Evolutionary conservation across 2,329 filamentous ascomycete genomes (phyloP).

Genomic region (Fusarium illudens): DNA sequence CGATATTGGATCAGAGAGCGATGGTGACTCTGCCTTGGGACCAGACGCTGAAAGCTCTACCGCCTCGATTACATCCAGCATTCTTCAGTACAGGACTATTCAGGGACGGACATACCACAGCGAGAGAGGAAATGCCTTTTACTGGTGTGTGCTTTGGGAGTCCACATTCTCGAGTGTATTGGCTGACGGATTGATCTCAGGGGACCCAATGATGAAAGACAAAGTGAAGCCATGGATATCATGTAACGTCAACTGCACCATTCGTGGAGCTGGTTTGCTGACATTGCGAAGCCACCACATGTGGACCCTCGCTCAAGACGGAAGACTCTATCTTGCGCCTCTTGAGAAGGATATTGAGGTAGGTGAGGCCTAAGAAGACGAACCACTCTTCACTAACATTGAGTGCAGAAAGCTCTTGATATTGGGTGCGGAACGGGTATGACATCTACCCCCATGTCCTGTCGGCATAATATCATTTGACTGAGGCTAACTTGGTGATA

Average conservation of each 20-base stretch:
- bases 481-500: not conserved
- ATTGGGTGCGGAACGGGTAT: constrained; percentile 22
- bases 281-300: constrained; percentile 1
- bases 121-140: constrained; percentile 3
- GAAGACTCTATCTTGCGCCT: constrained; percentile 6
- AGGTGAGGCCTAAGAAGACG: accelerated
- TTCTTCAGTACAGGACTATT: not conserved
- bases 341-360: constrained; percentile 7
- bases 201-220: constrained; percentile 15
- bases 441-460: not conserved
- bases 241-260: not conserved
- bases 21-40: not conserved
- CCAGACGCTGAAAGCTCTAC: not conserved
- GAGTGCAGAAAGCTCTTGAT: constrained; percentile 9
- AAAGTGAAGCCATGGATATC: constrained; percentile 18
- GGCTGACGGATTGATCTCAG: not conserved
- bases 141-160: not conserved
- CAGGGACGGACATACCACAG: not conserved
- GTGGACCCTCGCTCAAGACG: constrained; percentile 3
- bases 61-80: not conserved
- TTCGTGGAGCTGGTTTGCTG: not conserved
- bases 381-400: not conserved
- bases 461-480: no score
- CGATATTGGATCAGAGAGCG: not conserved
- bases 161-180: not conserved